Percentiles rank a stretch among this genome's conserved stretches.
phyloP scores from a whole-genome alignment of 495 filamentous ascomycete genomes.

The Neurospora sp. region DNA sequence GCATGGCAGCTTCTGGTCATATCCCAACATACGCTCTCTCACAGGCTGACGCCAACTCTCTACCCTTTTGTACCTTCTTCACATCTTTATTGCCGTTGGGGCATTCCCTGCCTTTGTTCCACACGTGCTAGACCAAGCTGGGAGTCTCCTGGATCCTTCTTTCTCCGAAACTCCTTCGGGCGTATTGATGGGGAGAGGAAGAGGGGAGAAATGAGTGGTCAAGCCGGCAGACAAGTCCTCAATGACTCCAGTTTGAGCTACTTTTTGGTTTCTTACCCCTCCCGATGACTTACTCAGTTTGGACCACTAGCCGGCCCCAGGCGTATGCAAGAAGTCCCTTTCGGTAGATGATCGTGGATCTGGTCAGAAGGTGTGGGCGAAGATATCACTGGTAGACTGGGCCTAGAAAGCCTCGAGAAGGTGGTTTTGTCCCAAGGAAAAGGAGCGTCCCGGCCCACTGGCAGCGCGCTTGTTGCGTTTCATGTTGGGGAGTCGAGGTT shows the following conservation, averaged over 20 bases:
- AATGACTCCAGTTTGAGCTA: not conserved
- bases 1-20: conserved; percentile 12
- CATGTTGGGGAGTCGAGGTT: conserved; percentile 13
- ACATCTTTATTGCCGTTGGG: conserved; percentile 14
- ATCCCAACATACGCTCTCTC: conserved; percentile 15
- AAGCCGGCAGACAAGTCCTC: not conserved
- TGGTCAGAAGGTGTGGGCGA: conserved; percentile 1
- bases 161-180: conserved; percentile 5
- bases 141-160: conserved; percentile 7
- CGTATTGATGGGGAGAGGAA: not conserved
- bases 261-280: not conserved
- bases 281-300: conserved; percentile 10
- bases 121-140: conserved; percentile 6
- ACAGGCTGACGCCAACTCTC: conserved; percentile 16
- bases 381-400: conserved; percentile 1
- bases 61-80: conserved; percentile 10
- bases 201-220: not conserved
- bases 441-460: not conserved
- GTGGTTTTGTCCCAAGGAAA: not conserved
- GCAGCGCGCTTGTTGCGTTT: conserved; percentile 27
- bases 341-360: conserved; percentile 9
- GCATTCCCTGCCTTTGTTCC: conserved; percentile 2
- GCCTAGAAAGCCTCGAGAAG: not conserved
- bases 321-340: conserved; percentile 12
- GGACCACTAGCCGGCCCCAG: conserved; percentile 9